Conservation (phyloP, 257 asterid species). For the Nicotiana paniculata region DNA sequence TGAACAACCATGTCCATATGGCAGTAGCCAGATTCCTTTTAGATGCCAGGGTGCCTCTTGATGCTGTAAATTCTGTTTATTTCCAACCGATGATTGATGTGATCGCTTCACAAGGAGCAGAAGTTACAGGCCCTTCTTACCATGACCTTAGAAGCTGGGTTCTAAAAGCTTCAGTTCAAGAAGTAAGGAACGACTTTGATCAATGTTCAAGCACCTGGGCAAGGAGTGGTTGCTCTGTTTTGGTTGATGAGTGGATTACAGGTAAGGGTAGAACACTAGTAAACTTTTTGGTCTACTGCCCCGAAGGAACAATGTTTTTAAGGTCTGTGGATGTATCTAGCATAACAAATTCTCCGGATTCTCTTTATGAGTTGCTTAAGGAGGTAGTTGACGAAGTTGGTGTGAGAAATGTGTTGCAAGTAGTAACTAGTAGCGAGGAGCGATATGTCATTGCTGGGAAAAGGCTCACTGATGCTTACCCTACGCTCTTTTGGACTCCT, state of each 20-base stretch:
- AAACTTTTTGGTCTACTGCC: conserved; percentile 53
- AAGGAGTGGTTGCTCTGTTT: conserved; percentile 68
- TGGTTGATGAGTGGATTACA: conserved; percentile 65
- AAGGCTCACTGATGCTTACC: conserved; percentile 57
- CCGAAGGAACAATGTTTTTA: conserved; percentile 61
- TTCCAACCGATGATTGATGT: conserved; percentile 90
- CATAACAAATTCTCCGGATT: conserved; percentile 44
- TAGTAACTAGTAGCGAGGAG: conserved; percentile 64
- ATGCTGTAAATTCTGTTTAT: conserved; percentile 70
- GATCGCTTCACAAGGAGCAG: conserved; percentile 57
- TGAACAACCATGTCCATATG: conserved; percentile 57
- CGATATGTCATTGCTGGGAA: conserved; percentile 67
- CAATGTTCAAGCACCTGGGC: conserved; percentile 58
- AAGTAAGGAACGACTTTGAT: conserved; percentile 54
- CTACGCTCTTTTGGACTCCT: conserved; percentile 81
- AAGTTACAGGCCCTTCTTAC: conserved; percentile 58
- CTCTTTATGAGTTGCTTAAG: conserved; percentile 58
- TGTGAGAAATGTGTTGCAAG: conserved; percentile 64
- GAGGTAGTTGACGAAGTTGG: conserved; percentile 86
- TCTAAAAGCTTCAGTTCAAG: conserved; percentile 64
- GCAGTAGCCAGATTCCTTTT: conserved; percentile 76
- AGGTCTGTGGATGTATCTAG: conserved; percentile 67
- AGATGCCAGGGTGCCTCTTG: conserved; percentile 65
- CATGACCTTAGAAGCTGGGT: conserved; percentile 76
- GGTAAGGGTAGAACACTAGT: conserved; percentile 53